A percentile compares a stretch with the other conserved stretches of the same genome.
Conservation (phyloP, 2,329 filamentous ascomycete genomes). For the Fusarium gaditjirri region DNA sequence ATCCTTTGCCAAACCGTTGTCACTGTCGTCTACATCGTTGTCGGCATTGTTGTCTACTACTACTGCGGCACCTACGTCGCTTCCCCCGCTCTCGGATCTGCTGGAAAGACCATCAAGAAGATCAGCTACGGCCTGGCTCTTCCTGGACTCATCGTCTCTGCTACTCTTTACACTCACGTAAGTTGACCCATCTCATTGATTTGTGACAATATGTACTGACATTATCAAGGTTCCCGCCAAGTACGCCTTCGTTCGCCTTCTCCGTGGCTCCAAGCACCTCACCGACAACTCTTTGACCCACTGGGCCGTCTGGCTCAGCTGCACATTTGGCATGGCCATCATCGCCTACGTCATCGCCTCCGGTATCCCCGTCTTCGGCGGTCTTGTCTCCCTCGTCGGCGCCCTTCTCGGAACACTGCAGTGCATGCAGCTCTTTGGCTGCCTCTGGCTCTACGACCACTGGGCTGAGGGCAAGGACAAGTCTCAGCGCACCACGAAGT, state of each 20-base stretch:
- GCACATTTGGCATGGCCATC: slow-evolving; percentile 41
- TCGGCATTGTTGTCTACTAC: slow-evolving; percentile 56
- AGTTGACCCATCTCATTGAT: background rate
- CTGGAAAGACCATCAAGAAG: slow-evolving; percentile 55
- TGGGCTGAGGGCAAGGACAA: slow-evolving; percentile 38
- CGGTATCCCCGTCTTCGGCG: slow-evolving; percentile 42
- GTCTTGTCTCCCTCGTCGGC: slow-evolving; percentile 46
- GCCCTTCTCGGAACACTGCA: slow-evolving; percentile 47
- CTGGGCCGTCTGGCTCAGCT: slow-evolving; percentile 48
- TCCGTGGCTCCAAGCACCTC: slow-evolving; percentile 49
- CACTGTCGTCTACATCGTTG: slow-evolving; percentile 47
- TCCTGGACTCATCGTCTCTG: slow-evolving; percentile 45
- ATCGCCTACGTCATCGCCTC: slow-evolving; percentile 45
- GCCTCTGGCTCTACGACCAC: slow-evolving; percentile 47
- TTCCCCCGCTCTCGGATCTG: slow-evolving; percentile 60
- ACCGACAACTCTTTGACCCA: slow-evolving; percentile 44
- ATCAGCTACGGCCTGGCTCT: slow-evolving; percentile 54
- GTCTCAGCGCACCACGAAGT: slow-evolving; percentile 18
- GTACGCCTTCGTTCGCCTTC: slow-evolving; percentile 30
- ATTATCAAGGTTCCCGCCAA: slow-evolving; percentile 20
- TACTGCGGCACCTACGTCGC: slow-evolving; percentile 60
- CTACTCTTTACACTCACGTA: slow-evolving; percentile 44
- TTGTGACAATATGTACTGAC: rapidly evolving
- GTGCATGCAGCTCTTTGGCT: slow-evolving; percentile 46
- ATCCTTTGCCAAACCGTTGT: slow-evolving; percentile 45